Conservation (phyloP, 768 basidiomycete genomes). For the Rhizopogon salebrosus region DNA sequence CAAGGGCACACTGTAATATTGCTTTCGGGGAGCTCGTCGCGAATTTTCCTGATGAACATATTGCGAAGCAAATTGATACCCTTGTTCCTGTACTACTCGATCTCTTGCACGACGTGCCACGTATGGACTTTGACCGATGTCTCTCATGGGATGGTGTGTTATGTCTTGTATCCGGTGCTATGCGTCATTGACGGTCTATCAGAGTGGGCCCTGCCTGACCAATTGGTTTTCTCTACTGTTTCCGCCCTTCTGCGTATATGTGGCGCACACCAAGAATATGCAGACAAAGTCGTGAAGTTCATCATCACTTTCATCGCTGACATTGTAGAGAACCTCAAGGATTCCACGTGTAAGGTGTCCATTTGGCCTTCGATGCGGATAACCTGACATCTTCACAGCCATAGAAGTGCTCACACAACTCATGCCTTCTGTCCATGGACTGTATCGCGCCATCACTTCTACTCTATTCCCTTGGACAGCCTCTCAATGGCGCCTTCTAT, state of each 20-base stretch:
- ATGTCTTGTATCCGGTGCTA: background rate
- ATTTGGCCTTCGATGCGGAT: background rate
- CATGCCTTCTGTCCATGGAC: constrained; percentile 78
- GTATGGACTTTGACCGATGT: constrained; percentile 71
- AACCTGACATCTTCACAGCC: constrained; percentile 35
- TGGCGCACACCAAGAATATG: constrained; percentile 43
- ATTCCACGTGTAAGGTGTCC: constrained; percentile 44
- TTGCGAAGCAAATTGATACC: constrained; percentile 44
- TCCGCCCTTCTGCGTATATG: constrained; percentile 71
- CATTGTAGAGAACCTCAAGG: constrained; percentile 46
- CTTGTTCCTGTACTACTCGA: constrained; percentile 58
- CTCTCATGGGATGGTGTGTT: constrained; percentile 74
- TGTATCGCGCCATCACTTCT: constrained; percentile 81
- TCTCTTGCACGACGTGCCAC: constrained; percentile 67
- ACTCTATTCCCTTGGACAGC: constrained; percentile 72
- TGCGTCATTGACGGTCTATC: background rate
- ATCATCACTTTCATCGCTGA: too few relatives aligned
- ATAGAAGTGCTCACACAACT: constrained; percentile 68
- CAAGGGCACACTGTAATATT: constrained; percentile 73
- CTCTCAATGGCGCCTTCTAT: constrained; percentile 57
- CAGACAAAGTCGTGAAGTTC: constrained; percentile 38
- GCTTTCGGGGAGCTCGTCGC: constrained; percentile 77
- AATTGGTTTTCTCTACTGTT: constrained; percentile 74
- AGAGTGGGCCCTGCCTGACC: constrained; percentile 89
- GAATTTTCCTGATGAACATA: constrained; percentile 52